Evolutionary conservation across 768 basidiomycete species (phyloP).

Genomic region (Cystofilobasidium bisporidii): DNA sequence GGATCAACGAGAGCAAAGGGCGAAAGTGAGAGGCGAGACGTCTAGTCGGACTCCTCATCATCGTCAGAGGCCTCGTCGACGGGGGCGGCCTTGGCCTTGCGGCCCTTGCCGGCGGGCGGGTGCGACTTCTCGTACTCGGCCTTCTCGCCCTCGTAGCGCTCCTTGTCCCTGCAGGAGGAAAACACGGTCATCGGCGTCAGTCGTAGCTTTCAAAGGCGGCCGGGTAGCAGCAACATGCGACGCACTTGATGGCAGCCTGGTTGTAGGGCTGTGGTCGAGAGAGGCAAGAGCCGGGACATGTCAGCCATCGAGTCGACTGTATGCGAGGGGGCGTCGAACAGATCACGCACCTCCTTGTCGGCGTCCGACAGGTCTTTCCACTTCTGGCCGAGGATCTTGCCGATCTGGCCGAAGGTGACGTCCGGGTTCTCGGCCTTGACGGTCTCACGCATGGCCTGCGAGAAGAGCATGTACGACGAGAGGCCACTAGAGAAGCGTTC

Average conservation of each 20-base stretch:
- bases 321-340: background rate
- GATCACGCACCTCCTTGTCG: slow-evolving; percentile 50
- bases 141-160: slow-evolving; percentile 5
- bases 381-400: slow-evolving; percentile 87
- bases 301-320: too few species aligned
- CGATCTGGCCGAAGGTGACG: slow-evolving; percentile 80
- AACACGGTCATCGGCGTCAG: background rate
- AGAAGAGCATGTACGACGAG: slow-evolving; percentile 99
- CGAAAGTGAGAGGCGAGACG: too few species aligned
- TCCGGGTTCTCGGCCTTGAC: slow-evolving; percentile 95
- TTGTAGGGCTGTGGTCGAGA: slow-evolving; percentile 2
- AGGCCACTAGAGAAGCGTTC: slow-evolving; percentile 55
- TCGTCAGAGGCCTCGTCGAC: background rate
- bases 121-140: slow-evolving; percentile 5
- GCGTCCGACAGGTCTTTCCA: slow-evolving; percentile 91
- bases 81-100: background rate
- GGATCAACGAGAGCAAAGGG: too few species aligned
- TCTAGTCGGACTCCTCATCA: slow-evolving; percentile 1
- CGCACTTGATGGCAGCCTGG: slow-evolving; percentile 4
- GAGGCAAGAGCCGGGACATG: too few species aligned
- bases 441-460: slow-evolving; percentile 86
- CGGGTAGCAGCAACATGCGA: background rate
- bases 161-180: background rate
- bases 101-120: background rate
- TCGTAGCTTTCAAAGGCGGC: background rate